Conservation (phyloP, 2,329 filamentous ascomycete genomes). For the Metarhizium brunneum region DNA sequence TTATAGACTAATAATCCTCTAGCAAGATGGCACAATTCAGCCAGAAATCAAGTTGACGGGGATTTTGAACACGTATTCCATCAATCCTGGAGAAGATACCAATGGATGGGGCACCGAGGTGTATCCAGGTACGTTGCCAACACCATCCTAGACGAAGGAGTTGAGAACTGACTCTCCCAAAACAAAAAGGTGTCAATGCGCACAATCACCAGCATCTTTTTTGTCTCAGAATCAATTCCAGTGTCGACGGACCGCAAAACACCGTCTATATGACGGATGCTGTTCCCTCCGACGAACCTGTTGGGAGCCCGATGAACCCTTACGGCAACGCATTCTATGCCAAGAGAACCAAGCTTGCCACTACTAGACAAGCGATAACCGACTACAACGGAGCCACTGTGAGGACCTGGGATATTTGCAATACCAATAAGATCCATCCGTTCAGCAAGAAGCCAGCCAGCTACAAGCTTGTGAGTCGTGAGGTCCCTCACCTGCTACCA, state of each 20-base stretch:
- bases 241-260: slow-evolving; percentile 77
- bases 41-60: slow-evolving; percentile 87
- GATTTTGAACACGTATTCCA: slow-evolving; percentile 83
- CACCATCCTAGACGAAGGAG: not conserved
- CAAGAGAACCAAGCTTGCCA: slow-evolving; percentile 71
- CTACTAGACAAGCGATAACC: slow-evolving; percentile 56
- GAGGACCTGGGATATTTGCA: slow-evolving; percentile 85
- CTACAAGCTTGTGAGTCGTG: slow-evolving; percentile 85
- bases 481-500: slow-evolving; percentile 69
- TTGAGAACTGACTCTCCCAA: not conserved
- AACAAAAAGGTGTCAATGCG: slow-evolving; percentile 60
- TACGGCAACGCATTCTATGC: slow-evolving; percentile 90
- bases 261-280: slow-evolving; percentile 80
- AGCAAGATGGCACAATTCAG: slow-evolving; percentile 83
- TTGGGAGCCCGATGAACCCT: slow-evolving; percentile 72
- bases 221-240: slow-evolving; percentile 79
- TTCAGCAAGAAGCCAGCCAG: slow-evolving; percentile 76
- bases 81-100: slow-evolving; percentile 72
- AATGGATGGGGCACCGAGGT: slow-evolving; percentile 88
- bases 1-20: slow-evolving; percentile 10
- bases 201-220: slow-evolving; percentile 97
- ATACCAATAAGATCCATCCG: slow-evolving; percentile 74
- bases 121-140: slow-evolving; percentile 42
- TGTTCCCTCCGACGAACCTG: slow-evolving; percentile 57
- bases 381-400: slow-evolving; percentile 75